phyloP scores from a whole-genome alignment of 2,329 filamentous ascomycete species.

The Xylariaceae sp. region DNA sequence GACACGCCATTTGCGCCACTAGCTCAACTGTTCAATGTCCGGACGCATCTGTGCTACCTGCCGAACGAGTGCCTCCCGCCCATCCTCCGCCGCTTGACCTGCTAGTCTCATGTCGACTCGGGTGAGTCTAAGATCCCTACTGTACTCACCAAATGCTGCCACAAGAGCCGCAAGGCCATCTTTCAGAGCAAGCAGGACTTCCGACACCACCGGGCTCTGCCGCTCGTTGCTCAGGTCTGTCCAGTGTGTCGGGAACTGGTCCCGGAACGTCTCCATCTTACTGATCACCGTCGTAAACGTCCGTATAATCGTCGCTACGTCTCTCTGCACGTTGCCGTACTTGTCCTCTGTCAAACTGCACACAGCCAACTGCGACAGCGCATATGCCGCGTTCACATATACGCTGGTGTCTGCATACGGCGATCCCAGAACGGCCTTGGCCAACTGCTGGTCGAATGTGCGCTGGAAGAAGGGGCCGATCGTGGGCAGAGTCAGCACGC shows the following conservation, averaged over 20 bases:
- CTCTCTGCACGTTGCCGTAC: conserved; percentile 79
- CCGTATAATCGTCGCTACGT: conserved; percentile 69
- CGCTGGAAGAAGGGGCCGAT: conserved; percentile 66
- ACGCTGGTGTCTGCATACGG: conserved; percentile 66
- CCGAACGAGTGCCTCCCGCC: neutral
- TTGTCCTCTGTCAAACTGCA: conserved; percentile 73
- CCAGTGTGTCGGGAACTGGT: conserved; percentile 62
- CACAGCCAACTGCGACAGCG: conserved; percentile 63
- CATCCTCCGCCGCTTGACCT: conserved; percentile 53
- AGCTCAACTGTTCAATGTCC: conserved; percentile 33
- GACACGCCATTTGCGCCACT: conserved; percentile 19
- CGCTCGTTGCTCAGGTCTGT: conserved; percentile 61
- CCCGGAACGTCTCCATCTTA: conserved; percentile 63
- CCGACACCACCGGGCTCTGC: conserved; percentile 62
- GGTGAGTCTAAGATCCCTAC: conserved; percentile 63
- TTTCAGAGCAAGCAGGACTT: conserved; percentile 60
- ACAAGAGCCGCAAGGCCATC: conserved; percentile 61
- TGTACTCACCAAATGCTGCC: conserved; percentile 67
- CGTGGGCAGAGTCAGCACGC: conserved; percentile 43
- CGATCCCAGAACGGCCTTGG: conserved; percentile 63
- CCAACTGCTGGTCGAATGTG: conserved; percentile 60
- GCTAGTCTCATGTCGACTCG: conserved; percentile 68
- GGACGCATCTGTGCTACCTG: conserved; percentile 12
- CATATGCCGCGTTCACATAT: conserved; percentile 66
- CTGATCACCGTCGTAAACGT: conserved; percentile 64